Base-by-base conservation (phyloP, 306 rosid genomes). In the Malus fusca region DNA sequence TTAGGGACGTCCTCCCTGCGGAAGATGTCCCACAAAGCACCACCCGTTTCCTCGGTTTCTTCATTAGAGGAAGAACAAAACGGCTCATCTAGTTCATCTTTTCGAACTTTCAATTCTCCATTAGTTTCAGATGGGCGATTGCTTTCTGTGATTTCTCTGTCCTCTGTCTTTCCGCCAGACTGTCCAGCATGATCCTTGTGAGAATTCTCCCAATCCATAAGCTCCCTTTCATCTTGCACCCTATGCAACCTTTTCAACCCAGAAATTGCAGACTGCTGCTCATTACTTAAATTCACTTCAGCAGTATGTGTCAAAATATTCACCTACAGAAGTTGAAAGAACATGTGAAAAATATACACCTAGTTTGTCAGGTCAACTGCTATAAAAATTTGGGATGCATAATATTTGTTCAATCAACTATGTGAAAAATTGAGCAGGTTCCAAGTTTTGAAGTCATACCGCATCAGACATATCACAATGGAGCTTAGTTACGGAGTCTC, bases 401-500 rank as follows among this genome's bases (percentile, higher is more conserved):
- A 15, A 48, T 15, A 15, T 48, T 5, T 48, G 8, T 15, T 48
- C 55, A 48, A 48, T 48, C 19, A 14, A 48, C 3, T 15, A 13
- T 4, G 19, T 48, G 19, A 9, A 15, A 48, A 15, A 48, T n/a
- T 9, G 23, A 8, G 11, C 26, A 56, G 62, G 23, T 22, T 56
- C 28, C 66, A 51, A 37, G 64, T 53, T 43, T 51, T 2, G 42
- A 68, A 63, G 35, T 69, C 93, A 80, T 90, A 92, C 96, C 80
- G 98, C 98, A 75, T 92, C 96, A 48, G 98, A 90, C 92, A 92
- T 87, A 74, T 92, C 98, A 73, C 96, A 92, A 63, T 92, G 98
- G 78, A 90, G 94, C 84, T 92, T 92, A 62, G 98, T 90, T 67
- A 92, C 96, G 18, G 98, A 92, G 79, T 92, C 98, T 64, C 98